Evolutionary conservation across 257 asterid genomes (phyloP), one percentile per base, ranked within the genome.

Genomic region (Penstemon barbatus): DNA sequence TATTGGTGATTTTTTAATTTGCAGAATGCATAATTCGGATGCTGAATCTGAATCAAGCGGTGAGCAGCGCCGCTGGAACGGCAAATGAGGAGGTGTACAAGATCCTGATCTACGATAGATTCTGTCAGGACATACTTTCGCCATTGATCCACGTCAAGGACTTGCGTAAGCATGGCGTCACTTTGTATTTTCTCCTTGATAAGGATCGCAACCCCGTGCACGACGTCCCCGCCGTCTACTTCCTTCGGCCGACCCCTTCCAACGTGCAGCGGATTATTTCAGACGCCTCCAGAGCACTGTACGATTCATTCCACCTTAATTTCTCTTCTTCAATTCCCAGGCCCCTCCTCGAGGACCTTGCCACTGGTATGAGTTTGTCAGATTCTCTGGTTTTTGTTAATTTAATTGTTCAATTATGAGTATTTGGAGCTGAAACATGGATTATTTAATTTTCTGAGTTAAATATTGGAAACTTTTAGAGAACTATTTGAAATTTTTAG

Each of bases 101-200:
- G 88, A 94, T 94, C 88, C 76, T 94, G 82, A 91, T 94, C 88
- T 94, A 85, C 79, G 97, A 91, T 57, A 79, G 91, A 61, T 94
- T 94, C 75, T 94, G 99, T 74, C 97, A 87, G 73, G 94, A 86
- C 77, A 86, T 94, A 66, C 84, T 94, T 10, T 94, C 99, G 9
- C 99, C 99, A 12, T 76, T 94, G 75, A 94, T 94, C 88, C 99
- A 86, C 74, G 97, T 94, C 74, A 94, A 91, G 86, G 98, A 94
- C 80, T 77, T 94, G 70, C 98, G 99, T 25, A 89, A 89, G 81
- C 99, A 94, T 71, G 98, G 99, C 63, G 89, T 94, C 77, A 91
- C 99, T 48, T 91, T 91, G 41, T 91, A 89, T 80, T 91, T 91
- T 83, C 95, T 91, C 73, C 77, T 94, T 43, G 97, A 94, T 78